Conservation (phyloP, 257 asterid genomes). For the Anisodus acutangulus region DNA sequence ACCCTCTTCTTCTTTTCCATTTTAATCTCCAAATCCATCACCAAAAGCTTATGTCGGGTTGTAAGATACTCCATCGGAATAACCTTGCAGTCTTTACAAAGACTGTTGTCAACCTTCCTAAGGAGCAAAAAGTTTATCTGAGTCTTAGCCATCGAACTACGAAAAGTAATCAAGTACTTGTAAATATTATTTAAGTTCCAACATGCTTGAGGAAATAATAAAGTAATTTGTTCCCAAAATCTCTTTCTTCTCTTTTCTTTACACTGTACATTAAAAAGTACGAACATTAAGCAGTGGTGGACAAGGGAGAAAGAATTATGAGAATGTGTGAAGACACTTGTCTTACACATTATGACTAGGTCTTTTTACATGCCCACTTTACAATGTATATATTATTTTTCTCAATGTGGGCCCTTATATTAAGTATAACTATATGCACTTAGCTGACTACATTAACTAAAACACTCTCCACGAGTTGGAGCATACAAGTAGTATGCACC, state of each 20-base stretch:
- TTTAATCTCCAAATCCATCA: too few species aligned
- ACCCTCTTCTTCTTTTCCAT: too few species aligned
- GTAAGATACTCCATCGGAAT: too few species aligned
- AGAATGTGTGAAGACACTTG: not conserved
- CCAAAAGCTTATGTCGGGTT: too few species aligned
- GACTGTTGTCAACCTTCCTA: too few species aligned
- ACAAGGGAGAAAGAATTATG: not conserved
- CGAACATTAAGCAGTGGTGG: not conserved
- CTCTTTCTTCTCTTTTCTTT: slow-evolving; percentile 8
- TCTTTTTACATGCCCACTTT: not conserved
- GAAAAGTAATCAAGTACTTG: too few species aligned
- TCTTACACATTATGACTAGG: not conserved
- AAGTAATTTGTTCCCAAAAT: slow-evolving; percentile 3
- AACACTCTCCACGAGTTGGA: not conserved
- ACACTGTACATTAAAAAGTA: not conserved
- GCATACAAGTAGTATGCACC: slow-evolving; percentile 10
- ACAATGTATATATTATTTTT: not conserved
- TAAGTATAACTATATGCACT: not conserved
- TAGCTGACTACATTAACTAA: not conserved
- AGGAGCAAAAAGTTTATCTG: too few species aligned
- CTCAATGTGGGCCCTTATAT: not conserved
- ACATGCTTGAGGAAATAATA: not conserved
- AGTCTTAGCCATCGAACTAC: too few species aligned
- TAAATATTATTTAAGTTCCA: not conserved
- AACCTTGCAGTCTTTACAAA: too few species aligned